Conservation (phyloP, 257 asterid genomes). For the Solanum pinnatisectum region DNA sequence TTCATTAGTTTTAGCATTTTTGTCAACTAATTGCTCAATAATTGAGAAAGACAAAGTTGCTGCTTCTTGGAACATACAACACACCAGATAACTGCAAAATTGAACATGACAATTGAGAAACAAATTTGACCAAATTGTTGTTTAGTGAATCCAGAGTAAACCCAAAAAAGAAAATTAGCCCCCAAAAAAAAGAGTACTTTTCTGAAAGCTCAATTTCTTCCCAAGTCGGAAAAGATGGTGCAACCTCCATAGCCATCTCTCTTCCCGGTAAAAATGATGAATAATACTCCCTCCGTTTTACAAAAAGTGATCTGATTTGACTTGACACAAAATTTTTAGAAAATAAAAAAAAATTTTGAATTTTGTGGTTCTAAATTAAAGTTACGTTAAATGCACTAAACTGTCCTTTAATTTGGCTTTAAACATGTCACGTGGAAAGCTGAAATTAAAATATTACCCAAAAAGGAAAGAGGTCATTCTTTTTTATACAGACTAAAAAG, state of each 20-base stretch:
- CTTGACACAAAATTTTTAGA: too few species aligned
- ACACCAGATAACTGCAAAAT: constrained; percentile 55
- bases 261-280: not conserved
- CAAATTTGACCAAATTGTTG: not conserved
- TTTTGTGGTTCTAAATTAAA: too few species aligned
- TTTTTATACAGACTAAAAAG: too few species aligned
- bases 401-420: too few species aligned
- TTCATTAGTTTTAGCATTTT: not conserved
- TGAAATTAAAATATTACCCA: too few species aligned
- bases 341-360: too few species aligned
- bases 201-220: constrained; percentile 51
- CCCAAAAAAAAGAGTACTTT: constrained; percentile 14
- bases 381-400: too few species aligned
- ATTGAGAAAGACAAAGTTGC: constrained; percentile 37
- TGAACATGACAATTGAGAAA: not conserved
- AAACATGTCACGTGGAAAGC: too few species aligned
- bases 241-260: not conserved
- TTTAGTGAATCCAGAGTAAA: not conserved
- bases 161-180: not conserved
- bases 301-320: too few species aligned
- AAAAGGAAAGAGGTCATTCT: too few species aligned
- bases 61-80: constrained; percentile 72
- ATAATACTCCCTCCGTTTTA: too few species aligned
- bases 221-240: constrained; percentile 26
- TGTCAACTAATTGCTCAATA: constrained; percentile 29